phyloP scores from a whole-genome alignment of 1,284 basidiomycete genomes.

The Cryptococcus wingfieldii region DNA sequence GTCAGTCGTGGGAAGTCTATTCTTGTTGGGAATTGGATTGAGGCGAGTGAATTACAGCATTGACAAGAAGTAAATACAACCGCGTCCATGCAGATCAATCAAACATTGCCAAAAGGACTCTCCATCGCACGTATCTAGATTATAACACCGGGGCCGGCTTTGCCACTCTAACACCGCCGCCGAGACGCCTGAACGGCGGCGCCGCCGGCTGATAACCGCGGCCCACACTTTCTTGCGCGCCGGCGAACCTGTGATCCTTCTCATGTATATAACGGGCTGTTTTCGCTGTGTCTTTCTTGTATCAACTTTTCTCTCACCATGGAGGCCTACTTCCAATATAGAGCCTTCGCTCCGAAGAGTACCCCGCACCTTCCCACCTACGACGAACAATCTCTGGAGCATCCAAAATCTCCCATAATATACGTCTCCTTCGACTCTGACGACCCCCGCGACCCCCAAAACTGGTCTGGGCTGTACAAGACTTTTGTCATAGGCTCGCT shows the following conservation, averaged over 20 bases:
- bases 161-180: too few species aligned
- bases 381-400: slow-evolving; percentile 7
- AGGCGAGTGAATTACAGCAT: slow-evolving; percentile 44
- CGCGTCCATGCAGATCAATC: neutral
- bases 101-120: too few species aligned
- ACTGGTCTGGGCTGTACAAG: slow-evolving; percentile 25
- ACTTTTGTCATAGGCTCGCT: slow-evolving; percentile 17
- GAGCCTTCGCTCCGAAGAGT: slow-evolving; percentile 3
- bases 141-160: neutral
- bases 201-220: too few species aligned
- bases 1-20: slow-evolving; percentile 35
- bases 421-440: slow-evolving; percentile 17
- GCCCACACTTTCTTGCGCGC: too few species aligned
- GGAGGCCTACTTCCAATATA: slow-evolving; percentile 12
- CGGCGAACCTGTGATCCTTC: too few species aligned
- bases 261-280: neutral
- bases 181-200: too few species aligned
- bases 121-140: neutral
- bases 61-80: slow-evolving; percentile 26
- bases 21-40: slow-evolving; percentile 41
- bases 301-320: neutral
- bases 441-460: slow-evolving; percentile 23
- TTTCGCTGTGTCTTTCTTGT: neutral
- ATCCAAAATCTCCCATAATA: slow-evolving; percentile 3
- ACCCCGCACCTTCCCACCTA: slow-evolving; percentile 1